A percentile compares a stretch with the other conserved stretches of the same genome.
Conservation (phyloP, 306 rosid genomes). For the Quercus mongolica region DNA sequence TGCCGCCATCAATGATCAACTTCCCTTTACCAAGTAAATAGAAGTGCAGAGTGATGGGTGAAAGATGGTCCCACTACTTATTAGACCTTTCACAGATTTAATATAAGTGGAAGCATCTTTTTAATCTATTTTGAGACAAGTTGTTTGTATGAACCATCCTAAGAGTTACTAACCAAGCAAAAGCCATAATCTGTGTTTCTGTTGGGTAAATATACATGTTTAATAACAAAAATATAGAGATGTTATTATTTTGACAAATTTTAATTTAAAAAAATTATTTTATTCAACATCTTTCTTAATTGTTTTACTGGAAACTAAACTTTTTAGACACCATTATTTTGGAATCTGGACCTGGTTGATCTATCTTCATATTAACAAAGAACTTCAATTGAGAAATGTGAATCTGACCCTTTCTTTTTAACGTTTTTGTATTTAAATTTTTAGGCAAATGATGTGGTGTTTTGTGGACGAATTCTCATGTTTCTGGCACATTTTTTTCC, state of each 20-base stretch:
- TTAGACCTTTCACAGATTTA: not conserved
- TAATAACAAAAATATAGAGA: not conserved
- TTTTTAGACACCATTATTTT: not conserved
- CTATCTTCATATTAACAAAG: not conserved
- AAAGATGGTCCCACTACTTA: not conserved
- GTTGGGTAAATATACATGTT: not conserved
- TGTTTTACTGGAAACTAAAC: not conserved
- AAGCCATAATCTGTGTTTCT: not conserved
- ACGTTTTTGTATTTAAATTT: slow-evolving; percentile 17
- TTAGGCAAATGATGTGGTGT: slow-evolving; percentile 93
- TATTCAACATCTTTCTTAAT: not conserved
- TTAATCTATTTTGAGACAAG: not conserved
- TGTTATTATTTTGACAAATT: not conserved
- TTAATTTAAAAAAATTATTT: not conserved
- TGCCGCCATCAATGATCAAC: not conserved
- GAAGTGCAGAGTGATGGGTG: not conserved
- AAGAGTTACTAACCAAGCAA: not conserved
- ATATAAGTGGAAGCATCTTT: not conserved
- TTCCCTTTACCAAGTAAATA: not conserved
- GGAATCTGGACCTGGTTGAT: slow-evolving; percentile 1
- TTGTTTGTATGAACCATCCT: not conserved
- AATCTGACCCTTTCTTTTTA: not conserved
- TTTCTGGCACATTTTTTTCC: slow-evolving; percentile 97
- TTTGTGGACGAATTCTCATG: slow-evolving; percentile 96
- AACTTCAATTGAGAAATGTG: not conserved